Base-by-base conservation (phyloP, 2,329 filamentous ascomycete species). In the Calonectria hawksworthii region DNA sequence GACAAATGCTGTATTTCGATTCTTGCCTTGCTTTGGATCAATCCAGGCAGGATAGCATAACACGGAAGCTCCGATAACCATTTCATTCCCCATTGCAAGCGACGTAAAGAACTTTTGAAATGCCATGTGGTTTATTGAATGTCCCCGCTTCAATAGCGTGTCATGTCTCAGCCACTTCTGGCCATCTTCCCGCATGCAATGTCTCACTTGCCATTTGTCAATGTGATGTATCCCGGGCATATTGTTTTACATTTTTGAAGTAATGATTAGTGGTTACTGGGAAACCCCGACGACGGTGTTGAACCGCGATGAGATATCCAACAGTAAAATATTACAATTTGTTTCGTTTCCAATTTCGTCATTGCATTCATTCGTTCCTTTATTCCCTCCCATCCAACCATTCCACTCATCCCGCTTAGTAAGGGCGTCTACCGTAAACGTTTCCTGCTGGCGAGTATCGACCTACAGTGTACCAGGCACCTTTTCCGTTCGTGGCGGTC, bases 361-460 rank as follows among this genome's bases (percentile, higher is more conserved):
- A 16, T 41, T 63, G 34, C 56, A 41, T 63, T 38, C 34, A 28
- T 41, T 38, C 56, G 11, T 41, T 11, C 36, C 23, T 41, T 63
- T n/a, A 41, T 41, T 41, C 11, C 34, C 34, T 41, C 14, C 36
- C 3, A 18, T 1, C 16, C 6, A 6, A 18, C 36, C 14, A 28
- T 63, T 38, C 16, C 28, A 4, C 8, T 28, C 26, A 21, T 28
- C 28, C 8, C 34, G 8, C 8, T 50, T 71, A 83, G 63, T 83
- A 84, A 6, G 82, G 77, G 68, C 75, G 82, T 68, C 80, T 54
- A 10, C 83, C 83, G 47, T 74, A 75, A 21, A 77, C 68, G 70
- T 85, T 85, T 6, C 84, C 84, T 0, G 84, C 78, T 2, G 81
- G 80, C 2, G 80, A 79, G 74, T 85, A 85, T 51, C 84, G 80